Conservation (phyloP, 169 alveolate species). For the Plasmodium vivax region DNA sequence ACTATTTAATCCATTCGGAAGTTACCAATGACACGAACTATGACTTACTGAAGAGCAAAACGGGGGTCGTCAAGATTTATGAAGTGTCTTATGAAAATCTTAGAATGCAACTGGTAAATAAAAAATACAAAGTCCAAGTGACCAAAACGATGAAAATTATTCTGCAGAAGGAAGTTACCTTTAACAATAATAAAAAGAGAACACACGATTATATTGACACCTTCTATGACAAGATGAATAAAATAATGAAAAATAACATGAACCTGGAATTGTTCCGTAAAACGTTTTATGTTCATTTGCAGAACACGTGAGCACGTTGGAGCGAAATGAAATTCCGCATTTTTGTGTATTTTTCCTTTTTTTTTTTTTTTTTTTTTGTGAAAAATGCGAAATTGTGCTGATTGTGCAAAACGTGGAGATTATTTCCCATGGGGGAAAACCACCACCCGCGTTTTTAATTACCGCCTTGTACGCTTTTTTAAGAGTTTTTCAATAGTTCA, state of each 20-base stretch:
- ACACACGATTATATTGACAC: slow-evolving; percentile 39
- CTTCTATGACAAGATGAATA: slow-evolving; percentile 59
- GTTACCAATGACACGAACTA: slow-evolving; percentile 49
- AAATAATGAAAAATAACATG: slow-evolving; percentile 70
- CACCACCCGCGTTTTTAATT: not conserved
- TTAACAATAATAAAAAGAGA: slow-evolving; percentile 40
- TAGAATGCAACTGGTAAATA: not conserved
- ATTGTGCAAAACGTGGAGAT: not conserved
- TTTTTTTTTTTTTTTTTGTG: not conserved
- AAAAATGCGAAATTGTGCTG: not conserved
- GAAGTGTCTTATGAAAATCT: slow-evolving; percentile 44
- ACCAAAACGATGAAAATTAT: slow-evolving; percentile 57
- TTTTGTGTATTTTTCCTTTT: not conserved
- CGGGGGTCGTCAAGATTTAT: slow-evolving; percentile 44
- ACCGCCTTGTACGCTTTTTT: not conserved
- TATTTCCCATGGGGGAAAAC: not conserved
- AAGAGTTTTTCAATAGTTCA: not conserved
- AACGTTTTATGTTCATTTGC: slow-evolving; percentile 56
- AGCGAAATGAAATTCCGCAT: not conserved
- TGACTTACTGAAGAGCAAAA: slow-evolving; percentile 39
- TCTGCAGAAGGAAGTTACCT: slow-evolving; percentile 59
- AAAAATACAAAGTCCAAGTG: slow-evolving; percentile 36
- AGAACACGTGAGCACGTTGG: not conserved
- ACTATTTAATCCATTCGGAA: slow-evolving; percentile 45
- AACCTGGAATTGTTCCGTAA: slow-evolving; percentile 52